Evolutionary conservation across 192 early-diverging fungal genomes (phyloP).

Genomic region (Coemansia aciculifera): DNA sequence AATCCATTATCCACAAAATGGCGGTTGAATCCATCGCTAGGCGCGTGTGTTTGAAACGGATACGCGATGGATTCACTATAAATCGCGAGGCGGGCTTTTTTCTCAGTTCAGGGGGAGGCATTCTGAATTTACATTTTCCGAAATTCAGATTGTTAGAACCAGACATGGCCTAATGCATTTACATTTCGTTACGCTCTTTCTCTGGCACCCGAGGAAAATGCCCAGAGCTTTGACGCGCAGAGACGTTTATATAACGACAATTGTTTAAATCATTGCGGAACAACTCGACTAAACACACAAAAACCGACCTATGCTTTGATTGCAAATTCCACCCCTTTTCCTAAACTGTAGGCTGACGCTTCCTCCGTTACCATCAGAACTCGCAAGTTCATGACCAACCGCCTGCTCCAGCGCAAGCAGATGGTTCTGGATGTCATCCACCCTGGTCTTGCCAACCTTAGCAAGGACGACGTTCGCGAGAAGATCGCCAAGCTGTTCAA

Average conservation of each 20-base stretch:
- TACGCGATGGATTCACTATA: constrained; percentile 1
- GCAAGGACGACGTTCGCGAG: constrained; percentile 90
- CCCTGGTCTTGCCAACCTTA: constrained; percentile 89
- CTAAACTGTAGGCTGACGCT: constrained; percentile 69
- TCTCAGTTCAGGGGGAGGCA: neutral
- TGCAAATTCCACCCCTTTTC: constrained; percentile 1
- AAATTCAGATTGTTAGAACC: neutral
- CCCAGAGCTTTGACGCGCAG: neutral
- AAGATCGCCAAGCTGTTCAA: constrained; percentile 96
- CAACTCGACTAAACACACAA: neutral
- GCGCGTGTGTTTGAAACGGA: neutral
- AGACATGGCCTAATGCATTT: neutral
- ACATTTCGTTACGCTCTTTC: neutral
- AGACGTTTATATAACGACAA: neutral
- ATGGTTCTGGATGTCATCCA: constrained; percentile 96
- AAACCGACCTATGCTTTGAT: neutral
- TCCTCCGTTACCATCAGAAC: constrained; percentile 93
- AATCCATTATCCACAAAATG: constrained; percentile 2
- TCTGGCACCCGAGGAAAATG: neutral
- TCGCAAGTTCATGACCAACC: constrained; percentile 99
- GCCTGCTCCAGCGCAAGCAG: constrained; percentile 95
- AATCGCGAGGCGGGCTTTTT: neutral
- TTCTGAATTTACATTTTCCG: neutral
- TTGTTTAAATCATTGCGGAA: neutral
- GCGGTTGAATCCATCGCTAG: neutral